phyloP scores from a whole-genome alignment of 495 filamentous ascomycete genomes.

The Neurospora hispaniola region DNA sequence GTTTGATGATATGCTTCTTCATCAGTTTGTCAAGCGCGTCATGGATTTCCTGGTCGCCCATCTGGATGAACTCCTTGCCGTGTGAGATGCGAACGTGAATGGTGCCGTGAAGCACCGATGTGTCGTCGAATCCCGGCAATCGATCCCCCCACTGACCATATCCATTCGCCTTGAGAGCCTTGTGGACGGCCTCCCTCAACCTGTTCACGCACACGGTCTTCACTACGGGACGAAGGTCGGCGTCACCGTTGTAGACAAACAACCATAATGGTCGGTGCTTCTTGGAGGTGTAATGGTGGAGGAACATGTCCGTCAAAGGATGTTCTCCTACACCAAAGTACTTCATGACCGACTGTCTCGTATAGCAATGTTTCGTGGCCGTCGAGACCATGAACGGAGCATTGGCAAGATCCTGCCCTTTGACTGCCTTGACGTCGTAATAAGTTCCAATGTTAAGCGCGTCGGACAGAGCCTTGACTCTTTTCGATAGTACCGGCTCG shows the following conservation, averaged over 20 bases:
- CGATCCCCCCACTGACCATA: slow-evolving; percentile 43
- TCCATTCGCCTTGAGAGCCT: slow-evolving; percentile 45
- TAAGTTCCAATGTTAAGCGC: background rate
- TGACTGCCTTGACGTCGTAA: background rate
- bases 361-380: background rate
- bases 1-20: background rate
- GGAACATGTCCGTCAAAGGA: slow-evolving; percentile 20
- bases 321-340: slow-evolving; percentile 24
- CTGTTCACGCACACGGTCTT: slow-evolving; percentile 41
- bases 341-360: slow-evolving; percentile 5
- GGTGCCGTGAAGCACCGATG: slow-evolving; percentile 18
- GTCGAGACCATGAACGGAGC: background rate
- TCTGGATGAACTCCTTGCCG: slow-evolving; percentile 9
- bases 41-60: background rate
- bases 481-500: background rate
- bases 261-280: slow-evolving; percentile 41
- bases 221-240: slow-evolving; percentile 37
- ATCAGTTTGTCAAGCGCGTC: background rate
- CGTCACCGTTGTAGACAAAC: slow-evolving; percentile 19
- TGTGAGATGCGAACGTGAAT: slow-evolving; percentile 11
- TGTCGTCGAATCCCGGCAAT: background rate
- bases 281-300: slow-evolving; percentile 19
- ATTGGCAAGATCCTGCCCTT: background rate
- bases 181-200: slow-evolving; percentile 41
- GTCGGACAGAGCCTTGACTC: background rate